phyloP scores from a whole-genome alignment of 2,329 filamentous ascomycete genomes.

The Botrytis deweyae region DNA sequence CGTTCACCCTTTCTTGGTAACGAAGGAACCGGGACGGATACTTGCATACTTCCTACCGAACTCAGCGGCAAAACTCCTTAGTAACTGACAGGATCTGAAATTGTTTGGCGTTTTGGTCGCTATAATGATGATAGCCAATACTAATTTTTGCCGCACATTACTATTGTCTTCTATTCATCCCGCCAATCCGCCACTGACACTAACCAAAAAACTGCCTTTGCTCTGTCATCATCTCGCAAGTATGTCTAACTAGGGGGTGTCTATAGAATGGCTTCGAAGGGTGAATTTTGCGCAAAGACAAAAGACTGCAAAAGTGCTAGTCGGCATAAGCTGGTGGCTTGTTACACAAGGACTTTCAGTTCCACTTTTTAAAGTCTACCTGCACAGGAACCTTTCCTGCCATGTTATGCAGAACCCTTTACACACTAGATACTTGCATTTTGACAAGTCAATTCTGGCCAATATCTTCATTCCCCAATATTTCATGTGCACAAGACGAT shows the following conservation, averaged over 20 bases:
- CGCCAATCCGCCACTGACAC: too few relatives aligned
- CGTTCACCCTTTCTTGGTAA: slow-evolving; percentile 15
- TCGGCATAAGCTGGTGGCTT: background rate
- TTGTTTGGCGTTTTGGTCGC: background rate
- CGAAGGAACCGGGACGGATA: slow-evolving; percentile 1
- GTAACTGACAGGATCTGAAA: background rate
- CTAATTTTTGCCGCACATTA: background rate
- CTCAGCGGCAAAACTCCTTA: slow-evolving; percentile 3
- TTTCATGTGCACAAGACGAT: background rate
- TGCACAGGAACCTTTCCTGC: background rate
- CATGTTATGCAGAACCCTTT: background rate
- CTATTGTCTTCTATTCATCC: background rate
- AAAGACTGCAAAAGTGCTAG: background rate
- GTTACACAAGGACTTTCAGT: slow-evolving; percentile 5
- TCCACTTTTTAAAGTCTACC: background rate
- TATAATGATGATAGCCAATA: background rate
- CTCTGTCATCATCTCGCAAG: background rate
- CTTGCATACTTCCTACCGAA: slow-evolving; percentile 11
- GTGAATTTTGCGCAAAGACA: background rate
- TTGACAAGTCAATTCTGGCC: background rate
- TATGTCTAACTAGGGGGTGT: too few relatives aligned
- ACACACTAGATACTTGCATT: background rate
- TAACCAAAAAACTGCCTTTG: background rate
- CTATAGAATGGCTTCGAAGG: background rate
- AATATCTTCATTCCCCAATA: background rate